Evolutionary conservation across 2,329 filamentous ascomycete species (phyloP).

Genomic region (Fusarium abutilonis): DNA sequence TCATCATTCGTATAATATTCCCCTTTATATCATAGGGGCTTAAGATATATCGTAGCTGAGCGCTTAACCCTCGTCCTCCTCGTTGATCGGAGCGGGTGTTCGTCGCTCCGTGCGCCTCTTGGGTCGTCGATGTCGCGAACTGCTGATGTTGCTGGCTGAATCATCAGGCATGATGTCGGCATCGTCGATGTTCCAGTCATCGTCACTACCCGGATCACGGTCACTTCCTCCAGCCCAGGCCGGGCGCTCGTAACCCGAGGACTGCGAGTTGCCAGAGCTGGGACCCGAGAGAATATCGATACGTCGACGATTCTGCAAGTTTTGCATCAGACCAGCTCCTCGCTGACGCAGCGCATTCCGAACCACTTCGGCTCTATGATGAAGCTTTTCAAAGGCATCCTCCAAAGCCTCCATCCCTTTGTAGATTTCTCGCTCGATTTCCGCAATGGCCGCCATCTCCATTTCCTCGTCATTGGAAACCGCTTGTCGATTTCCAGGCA

Average conservation of each 20-base stretch:
- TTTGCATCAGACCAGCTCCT: constrained; percentile 77
- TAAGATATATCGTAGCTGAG: constrained; percentile 8
- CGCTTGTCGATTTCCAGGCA: constrained; percentile 59
- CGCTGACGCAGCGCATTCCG: constrained; percentile 83
- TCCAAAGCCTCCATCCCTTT: constrained; percentile 93
- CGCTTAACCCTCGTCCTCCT: constrained; percentile 71
- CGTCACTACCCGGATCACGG: constrained; percentile 63
- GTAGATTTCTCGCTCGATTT: constrained; percentile 94
- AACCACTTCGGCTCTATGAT: constrained; percentile 83
- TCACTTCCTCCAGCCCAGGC: constrained; percentile 54
- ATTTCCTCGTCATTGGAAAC: constrained; percentile 95
- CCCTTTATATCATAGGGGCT: constrained; percentile 5
- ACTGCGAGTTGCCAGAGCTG: constrained; percentile 58
- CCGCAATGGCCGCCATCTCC: constrained; percentile 87
- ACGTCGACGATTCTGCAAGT: constrained; percentile 66
- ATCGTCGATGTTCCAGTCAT: constrained; percentile 67
- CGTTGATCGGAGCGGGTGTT: constrained; percentile 77
- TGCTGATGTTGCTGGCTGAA: constrained; percentile 82
- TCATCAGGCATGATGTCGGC: constrained; percentile 78
- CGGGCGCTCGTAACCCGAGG: constrained; percentile 57
- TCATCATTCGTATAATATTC: constrained; percentile 31
- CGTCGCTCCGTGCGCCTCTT: constrained; percentile 74
- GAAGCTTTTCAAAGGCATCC: constrained; percentile 92
- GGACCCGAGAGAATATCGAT: constrained; percentile 65
- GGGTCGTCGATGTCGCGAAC: constrained; percentile 71